Conservation (phyloP, 2,329 filamentous ascomycete genomes). For the Zymoseptoria tritici region DNA sequence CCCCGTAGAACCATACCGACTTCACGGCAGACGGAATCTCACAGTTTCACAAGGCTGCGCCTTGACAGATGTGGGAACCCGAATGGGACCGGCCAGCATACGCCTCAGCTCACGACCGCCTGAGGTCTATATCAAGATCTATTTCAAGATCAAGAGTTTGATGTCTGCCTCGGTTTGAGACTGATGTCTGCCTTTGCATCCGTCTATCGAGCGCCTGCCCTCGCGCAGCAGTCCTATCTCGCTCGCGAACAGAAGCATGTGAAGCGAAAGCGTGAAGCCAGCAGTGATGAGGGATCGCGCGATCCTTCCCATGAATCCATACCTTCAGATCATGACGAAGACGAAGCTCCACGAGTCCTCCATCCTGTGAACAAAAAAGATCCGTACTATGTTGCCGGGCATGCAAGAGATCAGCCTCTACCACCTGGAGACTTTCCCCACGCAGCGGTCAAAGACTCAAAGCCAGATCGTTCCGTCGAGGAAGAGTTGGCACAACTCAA, state of each 20-base stretch:
- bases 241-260: slow-evolving; percentile 20
- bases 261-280: slow-evolving; percentile 22
- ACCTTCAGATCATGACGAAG: slow-evolving; percentile 2
- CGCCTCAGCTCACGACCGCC: background rate
- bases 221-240: slow-evolving; percentile 19
- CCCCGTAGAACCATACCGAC: background rate
- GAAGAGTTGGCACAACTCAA: slow-evolving; percentile 36
- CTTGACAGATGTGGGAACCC: slow-evolving; percentile 3
- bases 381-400: slow-evolving; percentile 35
- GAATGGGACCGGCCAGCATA: background rate
- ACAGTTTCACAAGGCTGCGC: background rate
- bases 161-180: slow-evolving; percentile 8
- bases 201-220: slow-evolving; percentile 18
- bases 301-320: background rate
- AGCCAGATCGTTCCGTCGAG: slow-evolving; percentile 25
- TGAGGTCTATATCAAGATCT: no score
- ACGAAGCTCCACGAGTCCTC: slow-evolving; percentile 10
- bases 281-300: slow-evolving; percentile 4
- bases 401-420: slow-evolving; percentile 32
- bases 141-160: background rate
- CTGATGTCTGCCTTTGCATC: slow-evolving; percentile 25
- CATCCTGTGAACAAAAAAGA: slow-evolving; percentile 26
- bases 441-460: slow-evolving; percentile 24
- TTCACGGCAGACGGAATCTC: background rate
- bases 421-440: slow-evolving; percentile 41